Evolutionary conservation across 768 basidiomycete genomes (phyloP), one percentile per base, ranked within the genome.

Genomic region (Mycena metata): DNA sequence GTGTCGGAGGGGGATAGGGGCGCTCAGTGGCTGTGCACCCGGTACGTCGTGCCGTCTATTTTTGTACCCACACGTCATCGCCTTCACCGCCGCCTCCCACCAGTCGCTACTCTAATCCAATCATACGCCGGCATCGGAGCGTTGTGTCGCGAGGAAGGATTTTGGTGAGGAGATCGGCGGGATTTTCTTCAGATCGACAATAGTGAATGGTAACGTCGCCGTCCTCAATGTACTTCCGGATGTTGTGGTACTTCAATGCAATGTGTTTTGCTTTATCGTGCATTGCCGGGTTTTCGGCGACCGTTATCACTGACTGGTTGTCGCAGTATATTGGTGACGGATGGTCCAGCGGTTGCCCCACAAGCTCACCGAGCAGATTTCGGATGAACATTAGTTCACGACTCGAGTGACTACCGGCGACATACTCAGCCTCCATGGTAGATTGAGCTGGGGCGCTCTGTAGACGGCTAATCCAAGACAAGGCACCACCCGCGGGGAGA

Each of bases 81-180:
- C n/a, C n/a, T n/a, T n/a, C n/a, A n/a, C n/a, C n/a, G n/a, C n/a
- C n/a, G n/a, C n/a, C n/a, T n/a, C n/a, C n/a, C n/a, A n/a, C n/a
- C n/a, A n/a, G n/a, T n/a, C n/a, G 12, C 17, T 8, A n/a, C 11
- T 54, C 52, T 19, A 54, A 11, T 1, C 52, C 52, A 8, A 54
- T 54, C 52, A 54, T 54, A 0, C 52, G 52, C 1, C 17, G 52
- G 5, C 16, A 12, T 12, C 52, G 35, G 16, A 30, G 13, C 0
- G 52, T 54, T 7, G 52, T 36, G 21, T 54, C 52, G 52, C 52
- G 52, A 0, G 52, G 52, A 1, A 54, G 52, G 17, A 54, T 13
- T 54, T 54, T 54, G 52, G 52, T 54, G 35, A 54, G 52, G 17
- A 54, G 52, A 17, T 54, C 33, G 17, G 51, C 51, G 30, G 51